These are phyloP conservation scores for Malus domestica DNA, from an alignment of 306 rosid genomes.

Conservation along the genomic window ASM211411v1 NC_041799.1:37484501-37485000, in stretches of 20 bases:
- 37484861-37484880: background rate
- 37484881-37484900: background rate
- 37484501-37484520: background rate
- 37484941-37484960: background rate
- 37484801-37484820: background rate
- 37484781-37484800: background rate
- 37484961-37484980: background rate
- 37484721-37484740: background rate
- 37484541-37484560: background rate
- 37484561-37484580: background rate
- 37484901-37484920: background rate
- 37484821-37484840: background rate
- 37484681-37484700: background rate
- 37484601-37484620: background rate
- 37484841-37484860: background rate
- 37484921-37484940: background rate
- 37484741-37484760: background rate
- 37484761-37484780: background rate
- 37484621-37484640: background rate
- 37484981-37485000: background rate
- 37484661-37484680: background rate
- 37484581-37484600: background rate
- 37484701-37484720: background rate
- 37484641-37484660: background rate
- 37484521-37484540: background rate